phyloP scores from a whole-genome alignment of 2,329 filamentous ascomycete species.

The Pseudonectria foliicola region DNA sequence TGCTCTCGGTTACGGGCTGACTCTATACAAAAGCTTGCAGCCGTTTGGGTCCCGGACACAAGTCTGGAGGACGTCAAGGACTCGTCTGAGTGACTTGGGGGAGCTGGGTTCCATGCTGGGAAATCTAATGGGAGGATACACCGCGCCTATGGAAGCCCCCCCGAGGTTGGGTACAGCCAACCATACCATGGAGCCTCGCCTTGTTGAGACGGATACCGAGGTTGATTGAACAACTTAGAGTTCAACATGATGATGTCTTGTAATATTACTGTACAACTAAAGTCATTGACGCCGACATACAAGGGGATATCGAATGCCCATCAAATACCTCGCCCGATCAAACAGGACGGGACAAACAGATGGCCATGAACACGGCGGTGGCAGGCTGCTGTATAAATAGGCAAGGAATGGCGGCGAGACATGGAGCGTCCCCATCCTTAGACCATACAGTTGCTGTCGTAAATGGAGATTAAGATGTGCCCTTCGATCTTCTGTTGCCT shows the following conservation, averaged over 20 bases:
- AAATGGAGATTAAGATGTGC: too few species aligned
- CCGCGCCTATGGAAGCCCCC: conserved; percentile 8
- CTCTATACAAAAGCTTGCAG: conserved; percentile 33
- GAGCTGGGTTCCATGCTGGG: conserved; percentile 40
- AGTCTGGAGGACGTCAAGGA: conserved; percentile 31
- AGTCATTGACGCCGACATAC: too few species aligned
- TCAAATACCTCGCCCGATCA: too few species aligned
- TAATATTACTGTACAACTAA: conserved; percentile 13
- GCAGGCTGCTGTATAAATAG: too few species aligned
- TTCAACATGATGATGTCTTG: conserved; percentile 7
- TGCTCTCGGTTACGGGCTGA: conserved; percentile 32
- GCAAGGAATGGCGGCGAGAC: too few species aligned
- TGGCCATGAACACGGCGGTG: too few species aligned
- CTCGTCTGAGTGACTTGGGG: conserved; percentile 36
- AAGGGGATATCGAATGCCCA: too few species aligned
- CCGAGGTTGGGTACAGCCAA: conserved; percentile 4
- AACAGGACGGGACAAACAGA: too few species aligned
- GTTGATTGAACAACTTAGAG: conserved; percentile 20
- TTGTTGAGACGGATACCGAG: conserved; percentile 30
- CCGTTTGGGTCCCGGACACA: conserved; percentile 40
- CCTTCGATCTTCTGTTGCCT: too few species aligned
- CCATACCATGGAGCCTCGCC: conserved; percentile 15
- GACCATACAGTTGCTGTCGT: too few species aligned
- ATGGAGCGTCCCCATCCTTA: too few species aligned
- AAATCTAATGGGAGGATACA: conserved; percentile 24